phyloP scores from a whole-genome alignment of 108 stramenopile genomes.

The Schizochytrium sp. region DNA sequence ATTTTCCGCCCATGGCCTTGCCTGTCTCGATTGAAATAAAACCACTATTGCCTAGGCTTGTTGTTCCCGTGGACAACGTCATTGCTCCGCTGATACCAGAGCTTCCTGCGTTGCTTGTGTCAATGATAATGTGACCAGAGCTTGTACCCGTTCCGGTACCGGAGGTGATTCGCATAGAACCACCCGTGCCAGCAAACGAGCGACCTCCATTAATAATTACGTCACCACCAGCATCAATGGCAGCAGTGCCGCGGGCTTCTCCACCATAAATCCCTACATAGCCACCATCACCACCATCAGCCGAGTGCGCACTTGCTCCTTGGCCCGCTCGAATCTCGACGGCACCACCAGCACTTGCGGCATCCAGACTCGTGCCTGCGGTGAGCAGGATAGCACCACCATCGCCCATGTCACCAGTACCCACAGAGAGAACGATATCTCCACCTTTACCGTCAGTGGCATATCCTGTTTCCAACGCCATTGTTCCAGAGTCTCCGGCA shows the following conservation, averaged over 20 bases:
- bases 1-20: constrained; percentile 65
- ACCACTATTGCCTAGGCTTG: constrained; percentile 65
- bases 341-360: background rate
- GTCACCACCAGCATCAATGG: constrained; percentile 9
- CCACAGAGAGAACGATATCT: constrained; percentile 56
- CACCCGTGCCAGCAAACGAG: constrained; percentile 60
- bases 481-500: constrained; percentile 49
- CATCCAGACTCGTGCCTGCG: constrained; percentile 61
- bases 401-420: constrained; percentile 70
- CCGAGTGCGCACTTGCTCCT: constrained; percentile 66
- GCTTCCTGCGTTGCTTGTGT: constrained; percentile 69
- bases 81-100: constrained; percentile 67
- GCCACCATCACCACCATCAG: constrained; percentile 81
- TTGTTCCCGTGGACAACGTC: constrained; percentile 67
- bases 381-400: constrained; percentile 66
- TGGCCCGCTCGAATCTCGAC: constrained; percentile 54
- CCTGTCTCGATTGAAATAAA: constrained; percentile 64
- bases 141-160: constrained; percentile 65
- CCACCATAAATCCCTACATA: constrained; percentile 69
- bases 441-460: constrained; percentile 62
- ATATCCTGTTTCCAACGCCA: constrained; percentile 37
- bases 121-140: constrained; percentile 66
- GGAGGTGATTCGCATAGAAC: constrained; percentile 62
- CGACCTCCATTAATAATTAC: constrained; percentile 16
- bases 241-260: constrained; percentile 63